These are phyloP conservation scores for Pythium rishiriense DNA, from an alignment of 352 stramenopile genomes.

Conservation along the genomic window DNA sequence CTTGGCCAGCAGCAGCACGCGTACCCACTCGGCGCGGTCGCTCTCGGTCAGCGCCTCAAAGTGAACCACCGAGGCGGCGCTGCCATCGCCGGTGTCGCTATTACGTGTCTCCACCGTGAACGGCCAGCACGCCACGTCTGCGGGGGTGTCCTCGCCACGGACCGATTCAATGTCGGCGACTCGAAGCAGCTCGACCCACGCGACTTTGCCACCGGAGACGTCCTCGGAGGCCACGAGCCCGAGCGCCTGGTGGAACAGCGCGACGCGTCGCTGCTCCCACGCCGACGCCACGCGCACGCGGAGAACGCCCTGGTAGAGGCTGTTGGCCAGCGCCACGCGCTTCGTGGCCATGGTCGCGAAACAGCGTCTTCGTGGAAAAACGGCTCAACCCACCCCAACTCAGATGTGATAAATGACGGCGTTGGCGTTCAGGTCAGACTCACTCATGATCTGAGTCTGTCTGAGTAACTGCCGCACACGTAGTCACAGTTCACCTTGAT, in stretches of 20 bases:
- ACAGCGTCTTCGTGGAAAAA: neutral
- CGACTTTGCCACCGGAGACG: neutral
- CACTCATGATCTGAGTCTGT: slow-evolving; percentile 18
- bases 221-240: neutral
- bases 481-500: slow-evolving; percentile 7
- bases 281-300: slow-evolving; percentile 3
- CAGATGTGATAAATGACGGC: neutral
- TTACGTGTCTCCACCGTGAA: slow-evolving; percentile 1
- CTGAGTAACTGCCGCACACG: slow-evolving; percentile 16
- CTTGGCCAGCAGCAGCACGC: slow-evolving; percentile 26
- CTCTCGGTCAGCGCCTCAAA: slow-evolving; percentile 20
- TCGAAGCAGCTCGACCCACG: slow-evolving; percentile 21
- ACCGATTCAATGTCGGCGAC: slow-evolving; percentile 18
- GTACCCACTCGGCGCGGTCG: slow-evolving; percentile 30
- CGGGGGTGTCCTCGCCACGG: neutral
- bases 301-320: slow-evolving; percentile 23
- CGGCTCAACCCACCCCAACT: neutral
- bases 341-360: slow-evolving; percentile 8
- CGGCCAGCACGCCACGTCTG: slow-evolving; percentile 2
- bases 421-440: too few relatives aligned
- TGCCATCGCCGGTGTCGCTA: neutral
- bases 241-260: slow-evolving; percentile 25
- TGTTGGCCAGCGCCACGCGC: slow-evolving; percentile 25
- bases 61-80: neutral
- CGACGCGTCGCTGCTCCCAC: slow-evolving; percentile 10